Conservation (phyloP, 106 monocot genomes). For the Acanthochlamys bracteata region DNA sequence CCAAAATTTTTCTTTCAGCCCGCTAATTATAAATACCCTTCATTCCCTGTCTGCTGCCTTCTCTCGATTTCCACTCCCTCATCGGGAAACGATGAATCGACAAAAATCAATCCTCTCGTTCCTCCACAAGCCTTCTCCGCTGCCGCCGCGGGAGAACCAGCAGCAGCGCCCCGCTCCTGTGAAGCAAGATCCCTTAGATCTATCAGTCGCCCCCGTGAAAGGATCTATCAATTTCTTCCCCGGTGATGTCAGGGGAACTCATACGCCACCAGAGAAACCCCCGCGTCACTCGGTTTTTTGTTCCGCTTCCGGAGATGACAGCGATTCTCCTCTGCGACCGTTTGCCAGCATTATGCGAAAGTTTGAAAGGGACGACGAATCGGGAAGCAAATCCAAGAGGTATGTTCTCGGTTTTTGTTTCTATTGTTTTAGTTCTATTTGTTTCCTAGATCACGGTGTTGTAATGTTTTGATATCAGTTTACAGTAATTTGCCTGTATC, state of each 20-base stretch:
- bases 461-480: too few relatives aligned
- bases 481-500: too few relatives aligned
- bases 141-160: neutral
- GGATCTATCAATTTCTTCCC: neutral
- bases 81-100: slow-evolving; percentile 37
- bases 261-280: slow-evolving; percentile 65
- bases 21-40: too few relatives aligned
- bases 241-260: slow-evolving; percentile 38
- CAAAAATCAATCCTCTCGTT: slow-evolving; percentile 81
- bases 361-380: slow-evolving; percentile 29
- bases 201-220: neutral
- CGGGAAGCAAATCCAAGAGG: slow-evolving; percentile 11
- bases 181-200: neutral
- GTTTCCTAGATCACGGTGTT: too few relatives aligned
- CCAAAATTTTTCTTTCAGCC: too few relatives aligned
- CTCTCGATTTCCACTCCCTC: too few relatives aligned
- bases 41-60: too few relatives aligned
- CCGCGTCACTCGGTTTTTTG: slow-evolving; percentile 13
- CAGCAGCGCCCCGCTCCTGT: slow-evolving; percentile 5
- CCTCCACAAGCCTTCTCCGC: slow-evolving; percentile 44
- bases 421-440: neutral
- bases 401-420: slow-evolving; percentile 1
- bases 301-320: neutral
- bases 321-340: slow-evolving; percentile 2
- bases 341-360: slow-evolving; percentile 61